Evolutionary conservation across 2,329 filamentous ascomycete species (phyloP).

Genomic region (Apiospora sp.): DNA sequence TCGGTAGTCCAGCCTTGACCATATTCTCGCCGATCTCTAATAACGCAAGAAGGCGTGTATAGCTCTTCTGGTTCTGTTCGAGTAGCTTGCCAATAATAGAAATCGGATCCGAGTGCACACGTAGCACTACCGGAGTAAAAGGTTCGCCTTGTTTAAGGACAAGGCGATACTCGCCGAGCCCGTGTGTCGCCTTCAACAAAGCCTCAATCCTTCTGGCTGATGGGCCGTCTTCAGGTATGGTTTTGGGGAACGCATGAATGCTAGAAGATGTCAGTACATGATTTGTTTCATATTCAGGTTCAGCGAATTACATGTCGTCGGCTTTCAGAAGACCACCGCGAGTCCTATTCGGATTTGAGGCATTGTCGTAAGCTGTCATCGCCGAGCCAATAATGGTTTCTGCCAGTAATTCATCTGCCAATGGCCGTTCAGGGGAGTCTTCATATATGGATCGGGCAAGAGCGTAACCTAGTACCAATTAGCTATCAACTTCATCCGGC

Average conservation of each 20-base stretch:
- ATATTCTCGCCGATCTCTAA: conserved; percentile 74
- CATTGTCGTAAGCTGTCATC: conserved; percentile 79
- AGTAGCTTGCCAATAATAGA: conserved; percentile 76
- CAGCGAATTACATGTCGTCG: conserved; percentile 69
- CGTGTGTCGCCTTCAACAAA: conserved; percentile 76
- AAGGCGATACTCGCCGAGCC: conserved; percentile 77
- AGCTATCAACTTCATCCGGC: conserved; percentile 27
- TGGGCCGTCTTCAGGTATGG: conserved; percentile 60
- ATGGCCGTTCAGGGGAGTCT: conserved; percentile 55
- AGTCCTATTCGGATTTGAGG: conserved; percentile 80
- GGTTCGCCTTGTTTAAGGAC: conserved; percentile 82
- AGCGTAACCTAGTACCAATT: conserved; percentile 58
- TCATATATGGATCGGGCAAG: conserved; percentile 71
- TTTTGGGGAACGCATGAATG: conserved; percentile 68
- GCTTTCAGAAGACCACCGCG: conserved; percentile 81
- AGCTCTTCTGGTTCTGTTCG: conserved; percentile 77
- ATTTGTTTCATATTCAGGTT: neutral
- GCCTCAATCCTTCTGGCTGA: conserved; percentile 65
- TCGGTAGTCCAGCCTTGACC: conserved; percentile 64
- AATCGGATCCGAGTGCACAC: conserved; percentile 79
- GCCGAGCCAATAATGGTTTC: conserved; percentile 69
- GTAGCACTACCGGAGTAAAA: conserved; percentile 79
- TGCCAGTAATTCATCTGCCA: conserved; percentile 61
- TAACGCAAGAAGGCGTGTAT: conserved; percentile 78
- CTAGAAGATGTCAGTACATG: conserved; percentile 46